Base-by-base conservation (phyloP, 306 rosid genomes). In the Gastrolobium villosum region DNA sequence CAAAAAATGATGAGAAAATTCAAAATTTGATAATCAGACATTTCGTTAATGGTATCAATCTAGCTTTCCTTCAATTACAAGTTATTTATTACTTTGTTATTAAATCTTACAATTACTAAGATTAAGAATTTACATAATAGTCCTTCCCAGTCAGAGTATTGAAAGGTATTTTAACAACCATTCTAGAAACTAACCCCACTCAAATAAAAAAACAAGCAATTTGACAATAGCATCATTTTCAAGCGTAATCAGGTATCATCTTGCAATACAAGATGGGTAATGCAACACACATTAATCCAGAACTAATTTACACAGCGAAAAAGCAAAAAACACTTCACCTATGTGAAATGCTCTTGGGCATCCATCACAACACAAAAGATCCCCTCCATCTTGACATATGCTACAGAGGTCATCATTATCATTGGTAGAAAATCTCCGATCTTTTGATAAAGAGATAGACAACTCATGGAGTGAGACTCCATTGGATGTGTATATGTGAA, bases 391-490 rank as follows among this genome's bases (percentile, higher is more conserved):
- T 26, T 69, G 75, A 81, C 99, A 96, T 48, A 90, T 89, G 82
- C 83, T 82, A 83, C 99, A 96, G 69, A 91, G 96, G 66, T 96
- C 94, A 84, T 96, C 99, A 60, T 88, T 88, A 5, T 89, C 90
- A 81, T 67, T 48, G 76, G 82, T 39, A 64, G 94, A 81, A 35
- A 89, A 86, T 80, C 81, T 91, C 55, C 89, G 66, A 46, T 84
- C 87, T 81, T 65, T 93, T 4, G 96, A 88, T 31, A 96, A 77
- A 65, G 89, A 83, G 55, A 96, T 80, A 71, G 99, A 86, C 87
- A 93, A 84, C 56, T 91, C 98, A 53, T 96, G 99, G 40, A 96
- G 96, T 63, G 99, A 96, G 59, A 91, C 94, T 44, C 99, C 99
- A 67, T 91, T 87, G 20, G 99, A 88, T 54, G 96, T 91, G 90